A percentile compares a stretch with the other conserved stretches of the same genome.
These are phyloP conservation scores for Cinchona pubescens DNA, from an alignment of 257 asterid genomes.

Conservation along the genomic window DNA sequence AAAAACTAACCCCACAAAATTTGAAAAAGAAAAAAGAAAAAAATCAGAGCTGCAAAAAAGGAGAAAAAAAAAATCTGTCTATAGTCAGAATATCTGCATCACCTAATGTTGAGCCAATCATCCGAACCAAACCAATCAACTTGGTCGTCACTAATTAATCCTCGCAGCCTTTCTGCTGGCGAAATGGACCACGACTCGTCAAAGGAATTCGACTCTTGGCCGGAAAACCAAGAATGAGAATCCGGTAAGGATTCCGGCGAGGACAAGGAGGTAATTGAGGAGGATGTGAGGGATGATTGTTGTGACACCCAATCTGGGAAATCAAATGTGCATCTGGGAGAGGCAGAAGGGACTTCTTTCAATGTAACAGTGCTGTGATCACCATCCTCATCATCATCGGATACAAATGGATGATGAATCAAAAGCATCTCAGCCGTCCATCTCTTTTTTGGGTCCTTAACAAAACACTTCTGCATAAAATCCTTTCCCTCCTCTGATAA, in stretches of 20 bases:
- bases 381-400: slow-evolving; percentile 21
- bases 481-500: slow-evolving; percentile 64
- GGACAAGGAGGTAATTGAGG: slow-evolving; percentile 47
- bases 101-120: slow-evolving; percentile 70
- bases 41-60: slow-evolving; percentile 10
- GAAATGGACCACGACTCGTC: slow-evolving; percentile 22
- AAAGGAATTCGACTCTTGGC: background rate
- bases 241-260: slow-evolving; percentile 28
- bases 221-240: slow-evolving; percentile 16
- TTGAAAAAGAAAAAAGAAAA: background rate
- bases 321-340: slow-evolving; percentile 78
- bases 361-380: slow-evolving; percentile 14
- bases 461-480: slow-evolving; percentile 54
- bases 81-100: slow-evolving; percentile 25
- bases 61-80: too few species aligned
- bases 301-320: slow-evolving; percentile 59
- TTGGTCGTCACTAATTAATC: slow-evolving; percentile 22
- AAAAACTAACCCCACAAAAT: background rate
- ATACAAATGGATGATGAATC: slow-evolving; percentile 62
- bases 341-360: slow-evolving; percentile 20
- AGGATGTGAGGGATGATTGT: slow-evolving; percentile 27
- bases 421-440: slow-evolving; percentile 98
- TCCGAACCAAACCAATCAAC: slow-evolving; percentile 53
- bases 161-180: slow-evolving; percentile 44
- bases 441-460: slow-evolving; percentile 52